phyloP scores from a whole-genome alignment of 2,329 filamentous ascomycete species.

The Xylaria sp. region DNA sequence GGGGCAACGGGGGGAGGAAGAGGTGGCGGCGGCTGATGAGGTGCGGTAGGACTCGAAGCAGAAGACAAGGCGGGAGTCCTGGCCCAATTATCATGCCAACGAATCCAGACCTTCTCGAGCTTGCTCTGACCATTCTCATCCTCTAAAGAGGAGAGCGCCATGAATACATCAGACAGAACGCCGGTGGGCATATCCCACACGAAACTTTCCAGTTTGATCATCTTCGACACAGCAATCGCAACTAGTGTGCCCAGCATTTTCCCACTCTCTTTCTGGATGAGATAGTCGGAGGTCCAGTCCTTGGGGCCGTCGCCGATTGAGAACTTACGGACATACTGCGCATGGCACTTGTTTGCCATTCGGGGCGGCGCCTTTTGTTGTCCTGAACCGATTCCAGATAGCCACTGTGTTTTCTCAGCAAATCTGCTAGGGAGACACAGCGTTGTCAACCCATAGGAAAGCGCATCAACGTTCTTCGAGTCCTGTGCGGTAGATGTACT shows the following conservation, averaged over 20 bases:
- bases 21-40: slow-evolving; percentile 16
- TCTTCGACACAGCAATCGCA: slow-evolving; percentile 71
- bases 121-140: slow-evolving; percentile 58
- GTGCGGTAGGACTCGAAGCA: slow-evolving; percentile 25
- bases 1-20: slow-evolving; percentile 6
- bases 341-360: slow-evolving; percentile 59
- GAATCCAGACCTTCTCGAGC: slow-evolving; percentile 69
- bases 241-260: slow-evolving; percentile 86
- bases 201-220: slow-evolving; percentile 76
- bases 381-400: slow-evolving; percentile 27
- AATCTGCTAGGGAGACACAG: slow-evolving; percentile 61
- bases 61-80: slow-evolving; percentile 34
- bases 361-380: slow-evolving; percentile 24
- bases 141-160: slow-evolving; percentile 66
- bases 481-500: slow-evolving; percentile 58
- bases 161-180: slow-evolving; percentile 74
- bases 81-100: slow-evolving; percentile 73
- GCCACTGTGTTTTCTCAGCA: slow-evolving; percentile 35
- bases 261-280: slow-evolving; percentile 74
- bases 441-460: slow-evolving; percentile 77
- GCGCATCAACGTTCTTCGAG: slow-evolving; percentile 69
- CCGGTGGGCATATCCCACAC: slow-evolving; percentile 89
- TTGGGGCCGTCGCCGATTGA: slow-evolving; percentile 75
- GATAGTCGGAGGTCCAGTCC: slow-evolving; percentile 76
- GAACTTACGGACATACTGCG: slow-evolving; percentile 74